These are phyloP conservation scores for Candida boleticola DNA, from an alignment of 805 yeast genomes.

Conservation along the genomic window DNA sequence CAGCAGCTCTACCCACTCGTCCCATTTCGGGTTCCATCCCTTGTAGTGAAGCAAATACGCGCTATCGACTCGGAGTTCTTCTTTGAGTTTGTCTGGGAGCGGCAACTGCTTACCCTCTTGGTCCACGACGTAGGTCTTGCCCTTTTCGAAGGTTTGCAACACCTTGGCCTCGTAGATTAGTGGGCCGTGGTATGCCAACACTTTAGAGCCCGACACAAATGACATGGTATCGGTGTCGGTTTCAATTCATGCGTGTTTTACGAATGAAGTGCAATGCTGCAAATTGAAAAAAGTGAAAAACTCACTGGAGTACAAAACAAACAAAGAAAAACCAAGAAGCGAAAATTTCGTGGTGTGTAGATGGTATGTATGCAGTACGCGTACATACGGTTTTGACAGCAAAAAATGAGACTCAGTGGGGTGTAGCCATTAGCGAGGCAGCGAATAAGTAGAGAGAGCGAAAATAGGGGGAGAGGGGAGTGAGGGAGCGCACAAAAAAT, in stretches of 20 bases:
- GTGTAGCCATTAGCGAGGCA: too few species aligned
- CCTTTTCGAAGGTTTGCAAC: constrained; percentile 58
- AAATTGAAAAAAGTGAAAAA: too few species aligned
- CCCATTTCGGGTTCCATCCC: constrained; percentile 97
- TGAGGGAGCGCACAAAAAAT: too few species aligned
- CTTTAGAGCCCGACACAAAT: constrained; percentile 25
- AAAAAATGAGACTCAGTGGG: too few species aligned
- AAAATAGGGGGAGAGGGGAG: too few species aligned
- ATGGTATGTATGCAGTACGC: too few species aligned
- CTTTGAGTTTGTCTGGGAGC: constrained; percentile 19
- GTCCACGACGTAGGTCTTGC: constrained; percentile 36
- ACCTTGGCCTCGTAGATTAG: constrained; percentile 86
- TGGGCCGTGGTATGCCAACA: constrained; percentile 87
- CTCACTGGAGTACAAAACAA: too few species aligned
- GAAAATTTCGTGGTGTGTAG: too few species aligned
- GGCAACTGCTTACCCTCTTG: constrained; percentile 40
- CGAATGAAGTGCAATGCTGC: too few species aligned
- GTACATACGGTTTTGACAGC: too few species aligned
- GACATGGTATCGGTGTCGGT: not conserved
- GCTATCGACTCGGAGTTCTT: constrained; percentile 21
- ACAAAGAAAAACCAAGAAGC: too few species aligned
- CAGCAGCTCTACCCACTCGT: constrained; percentile 83
- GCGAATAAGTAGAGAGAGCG: too few species aligned
- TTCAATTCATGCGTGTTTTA: not conserved
- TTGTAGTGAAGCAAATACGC: constrained; percentile 79